Evolutionary conservation across 352 stramenopile species (phyloP), one percentile per base, ranked within the genome.

Genomic region (Phytopythium mirpurense): DNA sequence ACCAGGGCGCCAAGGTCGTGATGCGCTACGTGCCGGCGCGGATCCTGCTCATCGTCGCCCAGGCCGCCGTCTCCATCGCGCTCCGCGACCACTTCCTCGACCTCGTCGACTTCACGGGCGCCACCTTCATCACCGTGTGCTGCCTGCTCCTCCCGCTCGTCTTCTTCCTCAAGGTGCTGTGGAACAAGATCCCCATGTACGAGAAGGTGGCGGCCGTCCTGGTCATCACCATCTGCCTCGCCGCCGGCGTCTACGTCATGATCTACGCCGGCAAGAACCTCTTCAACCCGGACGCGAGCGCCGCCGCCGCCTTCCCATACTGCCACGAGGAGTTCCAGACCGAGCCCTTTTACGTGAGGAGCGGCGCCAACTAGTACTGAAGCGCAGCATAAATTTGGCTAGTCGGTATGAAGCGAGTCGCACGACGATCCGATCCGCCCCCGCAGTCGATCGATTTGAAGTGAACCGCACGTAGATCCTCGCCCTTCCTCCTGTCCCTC

Each of bases 81-180:
- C 63, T 76, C 36, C 59, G 68, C 35, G 57, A 69, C 40, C 62
- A 74, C 41, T 76, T 82, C 56, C 41, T 70, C 35, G 71, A 78
- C 46, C 55, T 82, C 2, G 57, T 70, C 10, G 71, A 82, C 45
- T 82, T 82, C 36, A 74, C 67, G 16, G 71, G 71, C 21, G 65
- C 71, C 16, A 78, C 68, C 21, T 56, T 63, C 35, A 78, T 73
- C 43, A 67, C 68, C 1, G 56, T 74, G 36, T 74, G 66, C 59
- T 78, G 68, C 59, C 63, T 78, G 31, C 62, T 78, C 26, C 54
- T 82, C 40, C 71, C 71, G 35, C 65, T 78, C 23, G 42, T 69
- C 23, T 76, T 82, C 51, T 82, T 78, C 56, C 53, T 82, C 45
- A 79, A 79, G 65, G 57, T 67, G 18, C 60, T 74, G 42, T 74